These are phyloP conservation scores for Spathaspora sp. DNA, from an alignment of 1,139 yeast species.

Conservation along the genomic window DNA sequence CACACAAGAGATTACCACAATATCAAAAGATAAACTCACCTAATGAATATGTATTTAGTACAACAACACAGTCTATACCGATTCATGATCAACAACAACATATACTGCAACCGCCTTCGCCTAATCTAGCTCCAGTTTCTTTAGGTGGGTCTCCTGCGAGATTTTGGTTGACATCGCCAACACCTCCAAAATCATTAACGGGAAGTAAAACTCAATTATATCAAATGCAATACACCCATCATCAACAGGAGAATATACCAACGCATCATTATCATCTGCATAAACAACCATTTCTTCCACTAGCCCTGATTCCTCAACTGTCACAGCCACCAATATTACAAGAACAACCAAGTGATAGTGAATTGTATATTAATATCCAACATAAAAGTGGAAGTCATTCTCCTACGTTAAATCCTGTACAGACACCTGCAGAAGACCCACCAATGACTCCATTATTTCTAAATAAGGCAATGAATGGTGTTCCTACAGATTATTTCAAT, in stretches of 20 bases:
- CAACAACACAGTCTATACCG: conserved; percentile 5
- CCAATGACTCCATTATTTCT: conserved; percentile 50
- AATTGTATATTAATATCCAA: conserved; percentile 2
- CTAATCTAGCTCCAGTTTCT: conserved; percentile 52
- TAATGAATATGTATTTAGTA: conserved; percentile 19
- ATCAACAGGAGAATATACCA: conserved; percentile 1
- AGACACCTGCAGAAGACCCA: conserved; percentile 43
- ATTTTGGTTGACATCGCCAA: conserved; percentile 51
- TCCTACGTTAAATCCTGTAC: conserved; percentile 43
- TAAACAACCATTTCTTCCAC: conserved; percentile 7
- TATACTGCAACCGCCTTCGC: conserved; percentile 43
- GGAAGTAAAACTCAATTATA: conserved; percentile 20
- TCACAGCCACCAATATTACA: conserved; percentile 6
- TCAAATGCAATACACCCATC: conserved; percentile 14
- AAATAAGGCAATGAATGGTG: conserved; percentile 15
- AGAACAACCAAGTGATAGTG: conserved; percentile 7
- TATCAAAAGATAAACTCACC: conserved; percentile 36
- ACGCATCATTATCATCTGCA: conserved; percentile 9
- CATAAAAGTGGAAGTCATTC: conserved; percentile 27
- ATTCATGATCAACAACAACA: conserved; percentile 11
- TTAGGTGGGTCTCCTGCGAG: conserved; percentile 56
- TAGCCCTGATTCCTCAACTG: conserved; percentile 1
- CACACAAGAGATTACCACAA: conserved; percentile 36
- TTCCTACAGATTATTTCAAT: conserved; percentile 12
- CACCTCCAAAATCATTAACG: conserved; percentile 46